These are phyloP conservation scores for Alternaria arbusti DNA, from an alignment of 2,329 filamentous ascomycete genomes.

Conservation along the genomic window DNA sequence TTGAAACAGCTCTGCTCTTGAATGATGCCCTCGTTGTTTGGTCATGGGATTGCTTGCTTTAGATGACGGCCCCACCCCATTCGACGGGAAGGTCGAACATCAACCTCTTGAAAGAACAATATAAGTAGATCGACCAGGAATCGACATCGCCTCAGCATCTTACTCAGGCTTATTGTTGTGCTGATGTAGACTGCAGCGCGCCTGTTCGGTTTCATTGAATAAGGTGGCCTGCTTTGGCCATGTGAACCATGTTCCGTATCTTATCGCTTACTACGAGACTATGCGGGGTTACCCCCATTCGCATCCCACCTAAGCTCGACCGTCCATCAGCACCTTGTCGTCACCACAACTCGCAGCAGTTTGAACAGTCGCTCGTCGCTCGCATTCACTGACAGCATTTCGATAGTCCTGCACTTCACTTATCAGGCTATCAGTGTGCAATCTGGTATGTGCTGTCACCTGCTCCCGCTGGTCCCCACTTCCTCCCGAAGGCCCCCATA, in stretches of 20 bases:
- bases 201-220: not conserved
- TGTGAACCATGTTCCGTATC: conserved; percentile 11
- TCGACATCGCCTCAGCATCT: not conserved
- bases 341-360: not conserved
- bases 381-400: not conserved
- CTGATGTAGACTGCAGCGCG: not conserved
- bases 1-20: not conserved
- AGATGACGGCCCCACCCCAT: not conserved
- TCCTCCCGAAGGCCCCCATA: conserved; percentile 13
- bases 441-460: conserved; percentile 9
- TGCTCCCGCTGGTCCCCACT: conserved; percentile 4
- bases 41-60: not conserved
- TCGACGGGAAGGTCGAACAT: not conserved
- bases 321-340: conserved; percentile 7
- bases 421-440: not conserved
- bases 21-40: not conserved
- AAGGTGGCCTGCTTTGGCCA: not conserved
- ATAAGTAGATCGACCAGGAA: not conserved
- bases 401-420: not conserved
- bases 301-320: conserved; percentile 11
- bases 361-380: not conserved
- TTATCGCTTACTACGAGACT: conserved; percentile 11
- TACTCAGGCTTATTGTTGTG: not conserved
- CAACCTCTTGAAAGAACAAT: not conserved
- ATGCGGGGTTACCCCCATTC: conserved; percentile 9